A percentile compares a stretch with the other conserved stretches of the same genome.
phyloP scores from a whole-genome alignment of 73 alveolate species.

The Urostyla sp. region DNA sequence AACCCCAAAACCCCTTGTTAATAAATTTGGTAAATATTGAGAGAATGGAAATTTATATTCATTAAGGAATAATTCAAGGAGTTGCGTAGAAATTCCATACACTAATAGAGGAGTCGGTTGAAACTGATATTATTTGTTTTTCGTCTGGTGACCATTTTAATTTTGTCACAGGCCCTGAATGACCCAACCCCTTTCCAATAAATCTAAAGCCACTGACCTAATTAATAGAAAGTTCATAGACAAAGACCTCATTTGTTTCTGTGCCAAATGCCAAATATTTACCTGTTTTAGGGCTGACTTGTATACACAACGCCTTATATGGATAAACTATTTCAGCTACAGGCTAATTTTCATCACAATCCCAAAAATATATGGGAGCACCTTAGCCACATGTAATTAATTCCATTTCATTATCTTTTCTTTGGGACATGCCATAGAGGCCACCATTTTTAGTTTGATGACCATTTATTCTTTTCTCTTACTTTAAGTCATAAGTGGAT shows the following conservation, averaged over 20 bases:
- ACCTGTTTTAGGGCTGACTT: constrained; percentile 90
- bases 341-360: constrained; percentile 86
- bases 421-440: constrained; percentile 86
- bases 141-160: constrained; percentile 95
- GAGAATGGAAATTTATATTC: constrained; percentile 4
- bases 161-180: constrained; percentile 88
- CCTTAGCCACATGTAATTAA: constrained; percentile 89
- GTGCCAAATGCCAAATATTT: constrained; percentile 88
- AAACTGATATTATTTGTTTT: constrained; percentile 86
- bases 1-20: too few relatives aligned
- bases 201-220: constrained; percentile 69
- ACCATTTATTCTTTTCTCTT: constrained; percentile 82
- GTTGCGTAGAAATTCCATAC: constrained; percentile 91
- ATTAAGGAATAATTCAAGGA: background rate
- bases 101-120: constrained; percentile 91
- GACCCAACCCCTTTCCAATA: constrained; percentile 91
- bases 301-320: constrained; percentile 77
- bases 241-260: constrained; percentile 85
- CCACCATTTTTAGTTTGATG: constrained; percentile 90
- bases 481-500: constrained; percentile 87
- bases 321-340: constrained; percentile 79
- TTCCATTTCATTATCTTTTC: constrained; percentile 88
- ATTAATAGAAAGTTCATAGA: constrained; percentile 66
- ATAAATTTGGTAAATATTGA: too few relatives aligned
- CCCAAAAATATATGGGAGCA: constrained; percentile 91